phyloP scores from a whole-genome alignment of 345 rosid species.

The Turnera subulata region DNA sequence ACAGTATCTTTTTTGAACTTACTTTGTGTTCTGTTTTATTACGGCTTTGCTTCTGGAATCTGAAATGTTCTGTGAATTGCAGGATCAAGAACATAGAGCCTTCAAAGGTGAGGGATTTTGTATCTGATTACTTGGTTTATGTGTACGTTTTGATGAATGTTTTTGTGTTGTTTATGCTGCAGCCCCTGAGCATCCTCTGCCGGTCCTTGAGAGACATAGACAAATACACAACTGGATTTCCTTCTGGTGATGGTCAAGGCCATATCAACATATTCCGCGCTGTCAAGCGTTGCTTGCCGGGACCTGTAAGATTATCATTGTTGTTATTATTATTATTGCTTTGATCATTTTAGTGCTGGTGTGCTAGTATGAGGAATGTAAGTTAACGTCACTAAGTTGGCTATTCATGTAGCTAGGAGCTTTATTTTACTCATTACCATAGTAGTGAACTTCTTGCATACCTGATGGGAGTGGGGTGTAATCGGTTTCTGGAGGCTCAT shows the following conservation, averaged over 20 bases:
- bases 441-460: background rate
- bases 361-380: background rate
- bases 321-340: no score
- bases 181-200: conserved; percentile 96
- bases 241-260: conserved; percentile 83
- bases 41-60: background rate
- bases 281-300: conserved; percentile 92
- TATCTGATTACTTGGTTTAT: conserved; percentile 4
- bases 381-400: no score
- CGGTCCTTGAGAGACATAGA: conserved; percentile 77
- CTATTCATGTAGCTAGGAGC: background rate
- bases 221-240: conserved; percentile 72
- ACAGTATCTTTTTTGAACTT: conserved; percentile 3
- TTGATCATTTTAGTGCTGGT: conserved; percentile 13
- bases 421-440: background rate
- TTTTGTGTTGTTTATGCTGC: conserved; percentile 34
- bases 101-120: conserved; percentile 55
- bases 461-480: conserved; percentile 1
- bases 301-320: conserved; percentile 80
- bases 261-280: conserved; percentile 82
- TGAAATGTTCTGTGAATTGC: conserved; percentile 24
- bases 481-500: background rate
- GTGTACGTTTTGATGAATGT: conserved; percentile 11
- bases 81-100: conserved; percentile 77
- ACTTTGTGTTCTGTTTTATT: background rate